These are phyloP conservation scores for Penicillium sclerotigenum DNA, from an alignment of 2,329 filamentous ascomycete genomes.

Conservation along the genomic window DNA sequence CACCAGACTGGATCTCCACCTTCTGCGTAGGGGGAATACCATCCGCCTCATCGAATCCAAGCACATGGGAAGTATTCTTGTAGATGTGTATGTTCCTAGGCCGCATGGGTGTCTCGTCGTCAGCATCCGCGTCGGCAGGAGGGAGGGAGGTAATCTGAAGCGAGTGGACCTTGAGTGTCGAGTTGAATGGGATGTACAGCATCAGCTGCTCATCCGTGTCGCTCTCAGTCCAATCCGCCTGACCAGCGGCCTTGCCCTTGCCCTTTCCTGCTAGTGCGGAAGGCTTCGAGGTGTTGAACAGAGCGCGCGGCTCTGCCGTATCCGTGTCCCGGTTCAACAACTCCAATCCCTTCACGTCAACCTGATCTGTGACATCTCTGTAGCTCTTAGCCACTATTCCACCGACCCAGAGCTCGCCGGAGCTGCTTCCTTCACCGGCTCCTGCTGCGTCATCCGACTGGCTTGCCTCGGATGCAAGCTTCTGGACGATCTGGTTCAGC, in stretches of 20 bases:
- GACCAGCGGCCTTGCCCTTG: constrained; percentile 51
- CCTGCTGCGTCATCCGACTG: constrained; percentile 42
- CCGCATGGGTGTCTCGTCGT: constrained; percentile 70
- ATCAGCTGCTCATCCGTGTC: constrained; percentile 96
- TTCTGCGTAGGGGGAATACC: constrained; percentile 77
- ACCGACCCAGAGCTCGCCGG: constrained; percentile 64
- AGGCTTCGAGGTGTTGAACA: constrained; percentile 71
- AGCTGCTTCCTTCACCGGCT: constrained; percentile 41
- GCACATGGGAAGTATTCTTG: constrained; percentile 81
- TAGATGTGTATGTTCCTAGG: constrained; percentile 82
- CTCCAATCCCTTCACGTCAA: constrained; percentile 77
- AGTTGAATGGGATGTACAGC: constrained; percentile 86
- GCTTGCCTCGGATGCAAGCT: constrained; percentile 63
- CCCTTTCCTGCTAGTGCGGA: constrained; percentile 51
- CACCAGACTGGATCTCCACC: constrained; percentile 67
- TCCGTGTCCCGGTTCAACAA: constrained; percentile 82
- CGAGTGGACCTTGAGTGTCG: constrained; percentile 84
- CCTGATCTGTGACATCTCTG: constrained; percentile 73
- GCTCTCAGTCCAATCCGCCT: constrained; percentile 87
- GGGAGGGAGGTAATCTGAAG: constrained; percentile 80
- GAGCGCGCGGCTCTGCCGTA: constrained; percentile 66
- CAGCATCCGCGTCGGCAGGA: constrained; percentile 47
- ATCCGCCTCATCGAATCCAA: constrained; percentile 94
- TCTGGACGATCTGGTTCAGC: constrained; percentile 68
- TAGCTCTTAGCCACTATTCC: constrained; percentile 76